Conservation (phyloP, 352 stramenopile species). For the Globisporangium abappressorium region DNA sequence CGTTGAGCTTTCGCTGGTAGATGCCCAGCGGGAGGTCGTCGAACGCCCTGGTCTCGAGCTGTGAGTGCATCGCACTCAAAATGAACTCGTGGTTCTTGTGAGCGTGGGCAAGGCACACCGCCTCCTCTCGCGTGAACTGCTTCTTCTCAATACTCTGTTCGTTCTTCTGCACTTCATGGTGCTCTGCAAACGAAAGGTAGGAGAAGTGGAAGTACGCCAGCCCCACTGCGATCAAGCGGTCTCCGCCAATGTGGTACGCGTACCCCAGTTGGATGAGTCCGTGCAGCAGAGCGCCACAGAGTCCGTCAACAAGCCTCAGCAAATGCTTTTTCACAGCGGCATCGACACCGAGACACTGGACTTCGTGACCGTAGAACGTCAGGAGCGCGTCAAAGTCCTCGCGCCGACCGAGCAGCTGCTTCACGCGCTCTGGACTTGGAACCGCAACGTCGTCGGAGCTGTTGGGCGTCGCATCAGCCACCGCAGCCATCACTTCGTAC, state of each 20-base stretch:
- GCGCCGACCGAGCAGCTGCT: conserved; percentile 24
- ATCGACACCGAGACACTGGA: conserved; percentile 23
- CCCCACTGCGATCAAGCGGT: conserved; percentile 26
- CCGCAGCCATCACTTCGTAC: conserved; percentile 6
- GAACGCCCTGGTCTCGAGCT: conserved; percentile 6
- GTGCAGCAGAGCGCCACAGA: conserved; percentile 32
- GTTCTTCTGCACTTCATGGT: background rate
- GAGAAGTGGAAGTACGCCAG: conserved; percentile 39
- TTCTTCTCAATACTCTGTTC: background rate
- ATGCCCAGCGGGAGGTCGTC: conserved; percentile 6
- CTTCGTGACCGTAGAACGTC: conserved; percentile 31
- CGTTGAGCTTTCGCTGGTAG: conserved; percentile 25
- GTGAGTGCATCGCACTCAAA: conserved; percentile 11
- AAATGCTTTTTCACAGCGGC: no score
- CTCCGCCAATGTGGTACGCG: conserved; percentile 27
- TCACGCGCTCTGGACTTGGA: conserved; percentile 10
- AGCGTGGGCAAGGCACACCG: conserved; percentile 8
- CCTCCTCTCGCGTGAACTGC: conserved; percentile 22
- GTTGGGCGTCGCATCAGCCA: background rate
- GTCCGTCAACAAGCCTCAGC: conserved; percentile 5
- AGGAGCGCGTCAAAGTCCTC: conserved; percentile 31
- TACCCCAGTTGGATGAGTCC: conserved; percentile 42
- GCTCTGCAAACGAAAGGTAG: conserved; percentile 28
- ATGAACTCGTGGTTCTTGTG: conserved; percentile 17
- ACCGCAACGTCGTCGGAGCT: background rate